Evolutionary conservation across 2,329 filamentous ascomycete species (phyloP), one percentile per base, ranked within the genome.

Genomic region (Monosporascus ibericus): DNA sequence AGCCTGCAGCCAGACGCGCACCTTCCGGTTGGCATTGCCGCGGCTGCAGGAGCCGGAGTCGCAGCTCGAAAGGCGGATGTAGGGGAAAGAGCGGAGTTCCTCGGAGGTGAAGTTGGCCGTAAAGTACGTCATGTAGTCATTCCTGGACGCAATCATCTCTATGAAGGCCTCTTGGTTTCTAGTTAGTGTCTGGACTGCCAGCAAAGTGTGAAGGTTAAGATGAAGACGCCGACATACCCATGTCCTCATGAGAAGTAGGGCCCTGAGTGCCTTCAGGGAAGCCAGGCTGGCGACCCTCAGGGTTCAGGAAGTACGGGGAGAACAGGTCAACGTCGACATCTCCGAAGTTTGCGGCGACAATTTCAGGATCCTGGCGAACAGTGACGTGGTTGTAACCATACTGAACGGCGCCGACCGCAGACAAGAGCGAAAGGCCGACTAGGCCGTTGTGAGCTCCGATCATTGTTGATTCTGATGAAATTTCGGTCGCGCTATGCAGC

Each of bases 201-300:
- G 30, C 30, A 5, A 18, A 27, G 37, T 37, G 30, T 5, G 6
- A 8, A 25, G 6, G 14, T 4, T 18, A 22, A 34, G 27, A 7
- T 9, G 4, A 30, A 6, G 22, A 9, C 30, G 15, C 14, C 4
- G 15, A 62, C 60, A 5, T 49, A 67, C 65, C 65, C 18, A 67
- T 59, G 2, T 61, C 63, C 9, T 52, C 54, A 54, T 66, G 59
- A 30, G 64, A 62, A 18, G 66, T 68, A 9, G 65, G 66, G 2
- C 64, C 63, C 37, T 65, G 60, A 3, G 61, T 63, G 9, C 65
- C 66, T 42, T 65, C 61, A 7, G 49, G 44, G 37, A 66, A 68
- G 6, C 62, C 59, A 5, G 52, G 58, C 1, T 57, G 58, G 2
- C 63, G 46, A n/a, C 51, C 55, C 9, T 61, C 50, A 9, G 61